Conservation (phyloP, 2,329 filamentous ascomycete species). For the Tolypocladium album region DNA sequence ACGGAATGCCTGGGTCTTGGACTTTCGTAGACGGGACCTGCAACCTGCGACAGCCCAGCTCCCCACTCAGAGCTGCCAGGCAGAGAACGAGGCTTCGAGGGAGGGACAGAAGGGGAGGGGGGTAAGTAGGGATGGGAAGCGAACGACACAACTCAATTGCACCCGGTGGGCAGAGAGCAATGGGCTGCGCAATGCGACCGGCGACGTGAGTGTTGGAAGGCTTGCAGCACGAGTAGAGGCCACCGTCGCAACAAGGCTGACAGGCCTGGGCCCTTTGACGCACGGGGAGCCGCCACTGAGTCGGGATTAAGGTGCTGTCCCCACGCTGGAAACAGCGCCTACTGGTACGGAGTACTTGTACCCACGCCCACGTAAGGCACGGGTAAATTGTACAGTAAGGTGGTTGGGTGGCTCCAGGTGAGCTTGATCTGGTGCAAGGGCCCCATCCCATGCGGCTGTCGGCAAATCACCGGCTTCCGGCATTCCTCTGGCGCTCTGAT, state of each 20-base stretch:
- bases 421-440: background rate
- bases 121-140: background rate
- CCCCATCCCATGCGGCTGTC: background rate
- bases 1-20: background rate
- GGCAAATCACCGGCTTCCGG: background rate
- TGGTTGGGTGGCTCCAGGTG: too few relatives aligned
- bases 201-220: background rate
- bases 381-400: too few relatives aligned
- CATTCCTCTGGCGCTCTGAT: background rate
- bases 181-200: constrained; percentile 4
- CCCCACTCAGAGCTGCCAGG: background rate
- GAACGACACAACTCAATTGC: background rate
- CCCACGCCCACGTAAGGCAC: too few relatives aligned
- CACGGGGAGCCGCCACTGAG: background rate
- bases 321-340: background rate
- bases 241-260: constrained; percentile 21
- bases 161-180: constrained; percentile 2
- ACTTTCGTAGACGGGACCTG: background rate
- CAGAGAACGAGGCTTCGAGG: background rate
- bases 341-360: too few relatives aligned
- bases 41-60: background rate
- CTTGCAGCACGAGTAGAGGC: constrained; percentile 13
- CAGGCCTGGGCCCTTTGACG: background rate
- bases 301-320: background rate
- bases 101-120: background rate